These are phyloP conservation scores for Maudiozyma serrabonitensis DNA, from an alignment of 805 yeast genomes.

Conservation along the genomic window DNA sequence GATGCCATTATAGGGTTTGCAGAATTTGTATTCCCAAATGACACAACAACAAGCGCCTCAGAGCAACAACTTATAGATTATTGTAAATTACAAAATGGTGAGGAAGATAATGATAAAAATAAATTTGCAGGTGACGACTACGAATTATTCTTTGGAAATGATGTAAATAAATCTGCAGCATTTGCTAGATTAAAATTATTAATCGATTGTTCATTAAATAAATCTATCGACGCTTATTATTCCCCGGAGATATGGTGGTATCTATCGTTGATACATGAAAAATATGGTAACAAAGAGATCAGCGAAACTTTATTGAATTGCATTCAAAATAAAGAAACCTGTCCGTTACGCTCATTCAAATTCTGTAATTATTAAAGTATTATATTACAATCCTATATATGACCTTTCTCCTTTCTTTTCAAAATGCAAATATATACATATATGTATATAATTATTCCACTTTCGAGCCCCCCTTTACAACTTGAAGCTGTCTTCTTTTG, in stretches of 20 bases:
- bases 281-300: constrained; percentile 40
- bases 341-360: constrained; percentile 42
- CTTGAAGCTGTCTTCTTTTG: constrained; percentile 20
- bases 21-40: constrained; percentile 38
- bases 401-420: no score
- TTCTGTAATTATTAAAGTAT: constrained; percentile 18
- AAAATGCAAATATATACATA: background rate
- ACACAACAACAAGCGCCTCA: constrained; percentile 6
- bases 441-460: background rate
- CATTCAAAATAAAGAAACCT: constrained; percentile 50
- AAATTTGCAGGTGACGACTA: background rate
- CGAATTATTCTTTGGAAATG: constrained; percentile 37
- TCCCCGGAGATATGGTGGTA: constrained; percentile 63
- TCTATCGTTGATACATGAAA: constrained; percentile 54
- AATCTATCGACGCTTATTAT: constrained; percentile 34
- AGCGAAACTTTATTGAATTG: constrained; percentile 52
- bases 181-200: constrained; percentile 40
- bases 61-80: constrained; percentile 4
- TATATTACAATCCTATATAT: background rate
- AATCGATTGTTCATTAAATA: constrained; percentile 30
- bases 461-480: background rate
- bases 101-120: background rate
- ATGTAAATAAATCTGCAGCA: constrained; percentile 50
- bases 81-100: background rate
- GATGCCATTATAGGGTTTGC: constrained; percentile 48